Evolutionary conservation across 176 grass and related monocot species (phyloP).

Genomic region (Phoenix roebelenii): DNA sequence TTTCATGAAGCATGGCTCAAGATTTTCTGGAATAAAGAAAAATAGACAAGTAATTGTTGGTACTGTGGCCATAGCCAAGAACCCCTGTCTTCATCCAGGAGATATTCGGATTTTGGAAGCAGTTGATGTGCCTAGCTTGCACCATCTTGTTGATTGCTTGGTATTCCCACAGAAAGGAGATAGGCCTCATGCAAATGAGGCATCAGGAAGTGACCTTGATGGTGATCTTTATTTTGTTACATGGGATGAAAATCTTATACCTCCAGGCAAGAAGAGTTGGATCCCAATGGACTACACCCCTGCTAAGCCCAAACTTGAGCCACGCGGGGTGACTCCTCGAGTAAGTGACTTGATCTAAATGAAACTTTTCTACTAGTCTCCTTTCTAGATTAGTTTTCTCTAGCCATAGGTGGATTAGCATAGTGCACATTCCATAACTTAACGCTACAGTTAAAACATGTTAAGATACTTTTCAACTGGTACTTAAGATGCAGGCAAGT

Average conservation of each 20-base stretch:
- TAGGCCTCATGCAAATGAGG: conserved; percentile 79
- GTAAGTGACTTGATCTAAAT: conserved; percentile 22
- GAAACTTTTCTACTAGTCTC: too few relatives aligned
- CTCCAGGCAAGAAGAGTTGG: conserved; percentile 66
- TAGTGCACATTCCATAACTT: too few relatives aligned
- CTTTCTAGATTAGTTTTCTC: too few relatives aligned
- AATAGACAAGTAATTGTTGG: conserved; percentile 51
- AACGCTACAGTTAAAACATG: too few relatives aligned
- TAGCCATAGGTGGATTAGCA: too few relatives aligned
- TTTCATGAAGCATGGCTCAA: conserved; percentile 60
- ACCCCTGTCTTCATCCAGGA: conserved; percentile 86
- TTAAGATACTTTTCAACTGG: too few relatives aligned
- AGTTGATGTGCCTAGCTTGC: conserved; percentile 55
- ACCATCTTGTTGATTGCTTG: conserved; percentile 86
- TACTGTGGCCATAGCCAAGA: conserved; percentile 75
- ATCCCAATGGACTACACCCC: conserved; percentile 65
- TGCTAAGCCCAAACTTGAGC: conserved; percentile 19
- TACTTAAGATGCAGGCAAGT: too few relatives aligned
- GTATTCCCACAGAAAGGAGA: conserved; percentile 77
- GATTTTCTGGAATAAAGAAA: conserved; percentile 35
- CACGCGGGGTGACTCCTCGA: conserved; percentile 26
- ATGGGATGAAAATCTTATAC: conserved; percentile 80
- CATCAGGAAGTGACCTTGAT: conserved; percentile 93
- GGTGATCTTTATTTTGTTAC: conserved; percentile 89
- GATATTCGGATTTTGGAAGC: conserved; percentile 85